A percentile compares a stretch with the other conserved stretches of the same genome.
Evolutionary conservation across 306 rosid species (phyloP).

Genomic region (Acmispon strigosus): DNA sequence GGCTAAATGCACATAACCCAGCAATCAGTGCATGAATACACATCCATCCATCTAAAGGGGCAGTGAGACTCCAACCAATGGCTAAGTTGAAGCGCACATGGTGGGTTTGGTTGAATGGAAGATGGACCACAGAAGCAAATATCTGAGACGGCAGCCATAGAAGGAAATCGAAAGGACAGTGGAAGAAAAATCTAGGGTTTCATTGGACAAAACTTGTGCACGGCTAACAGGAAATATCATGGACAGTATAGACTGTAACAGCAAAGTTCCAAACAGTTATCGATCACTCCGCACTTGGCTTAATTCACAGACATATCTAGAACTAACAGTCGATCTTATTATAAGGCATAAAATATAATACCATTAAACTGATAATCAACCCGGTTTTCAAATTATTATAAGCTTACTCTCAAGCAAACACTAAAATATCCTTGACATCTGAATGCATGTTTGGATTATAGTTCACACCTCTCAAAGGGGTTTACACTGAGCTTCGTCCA

Average conservation of each 20-base stretch:
- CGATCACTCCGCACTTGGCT: not conserved
- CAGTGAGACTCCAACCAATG: no score
- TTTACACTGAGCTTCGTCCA: no score
- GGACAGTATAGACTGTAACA: not conserved
- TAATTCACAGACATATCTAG: not conserved
- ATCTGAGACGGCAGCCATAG: not conserved
- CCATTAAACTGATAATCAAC: not conserved
- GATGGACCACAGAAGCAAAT: not conserved
- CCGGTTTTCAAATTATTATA: not conserved
- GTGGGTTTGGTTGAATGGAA: not conserved
- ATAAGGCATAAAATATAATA: not conserved
- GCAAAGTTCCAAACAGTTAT: not conserved
- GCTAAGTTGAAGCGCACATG: not conserved
- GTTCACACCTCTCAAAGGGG: no score
- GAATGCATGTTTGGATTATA: no score
- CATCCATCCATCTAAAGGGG: no score
- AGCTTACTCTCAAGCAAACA: slow-evolving; percentile 12
- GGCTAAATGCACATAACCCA: no score
- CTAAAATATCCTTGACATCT: not conserved
- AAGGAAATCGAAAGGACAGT: not conserved
- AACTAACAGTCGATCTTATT: not conserved
- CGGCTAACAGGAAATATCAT: not conserved
- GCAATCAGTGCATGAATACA: no score
- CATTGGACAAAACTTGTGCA: not conserved
- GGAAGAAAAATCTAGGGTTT: not conserved